These are phyloP conservation scores for Suillus cothurnatus DNA, from an alignment of 768 basidiomycete genomes.

Conservation along the genomic window DNA sequence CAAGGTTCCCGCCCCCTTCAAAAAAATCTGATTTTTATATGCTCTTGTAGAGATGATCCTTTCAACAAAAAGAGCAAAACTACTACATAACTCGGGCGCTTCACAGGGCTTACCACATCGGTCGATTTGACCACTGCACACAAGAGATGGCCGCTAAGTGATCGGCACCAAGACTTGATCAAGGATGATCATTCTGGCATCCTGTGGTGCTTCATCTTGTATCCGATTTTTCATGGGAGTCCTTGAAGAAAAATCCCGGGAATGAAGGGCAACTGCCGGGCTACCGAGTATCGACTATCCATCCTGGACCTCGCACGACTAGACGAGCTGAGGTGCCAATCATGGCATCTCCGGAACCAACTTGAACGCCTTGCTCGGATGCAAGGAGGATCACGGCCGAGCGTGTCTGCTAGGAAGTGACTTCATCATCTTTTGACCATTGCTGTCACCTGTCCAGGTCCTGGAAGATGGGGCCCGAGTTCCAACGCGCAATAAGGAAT, in stretches of 20 bases:
- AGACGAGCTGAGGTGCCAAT: not conserved
- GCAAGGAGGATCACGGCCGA: not conserved
- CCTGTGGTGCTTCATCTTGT: no score
- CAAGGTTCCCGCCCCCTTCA: no score
- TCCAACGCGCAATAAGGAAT: not conserved
- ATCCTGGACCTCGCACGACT: not conserved
- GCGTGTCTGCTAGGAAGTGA: not conserved
- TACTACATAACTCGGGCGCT: no score
- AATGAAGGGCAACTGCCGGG: not conserved
- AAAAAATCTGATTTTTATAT: no score
- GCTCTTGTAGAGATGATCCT: no score
- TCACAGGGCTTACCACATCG: no score
- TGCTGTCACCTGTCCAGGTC: not conserved
- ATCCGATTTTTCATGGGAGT: not conserved
- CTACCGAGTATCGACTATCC: not conserved
- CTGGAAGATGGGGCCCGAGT: slow-evolving; percentile 1
- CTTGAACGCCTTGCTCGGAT: not conserved
- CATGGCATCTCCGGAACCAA: not conserved
- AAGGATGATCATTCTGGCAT: not conserved
- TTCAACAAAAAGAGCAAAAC: no score
- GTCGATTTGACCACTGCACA: no score
- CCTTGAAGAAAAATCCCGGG: not conserved
- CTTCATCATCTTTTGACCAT: not conserved
- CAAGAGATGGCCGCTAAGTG: no score
- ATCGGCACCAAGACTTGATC: no score